A percentile compares a stretch with the other conserved stretches of the same genome.
Conservation (phyloP, 1,284 basidiomycete species). For the Sanguinoderma infundibulare region DNA sequence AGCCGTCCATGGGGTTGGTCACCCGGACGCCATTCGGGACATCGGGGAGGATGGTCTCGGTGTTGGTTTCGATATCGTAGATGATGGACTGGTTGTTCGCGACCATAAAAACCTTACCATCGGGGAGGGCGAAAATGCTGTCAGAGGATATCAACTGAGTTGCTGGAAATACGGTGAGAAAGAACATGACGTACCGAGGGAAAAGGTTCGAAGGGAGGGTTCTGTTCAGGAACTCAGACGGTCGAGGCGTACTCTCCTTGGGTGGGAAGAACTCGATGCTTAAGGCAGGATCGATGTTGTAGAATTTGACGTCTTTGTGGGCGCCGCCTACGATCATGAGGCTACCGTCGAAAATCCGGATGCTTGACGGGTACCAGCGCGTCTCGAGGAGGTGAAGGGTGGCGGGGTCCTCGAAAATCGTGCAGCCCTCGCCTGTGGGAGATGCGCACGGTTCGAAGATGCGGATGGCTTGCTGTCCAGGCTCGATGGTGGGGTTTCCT, state of each 20-base stretch:
- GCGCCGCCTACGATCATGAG: constrained; percentile 48
- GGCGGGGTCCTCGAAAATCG: constrained; percentile 43
- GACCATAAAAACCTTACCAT: constrained; percentile 49
- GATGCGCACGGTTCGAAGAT: constrained; percentile 43
- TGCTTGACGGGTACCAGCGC: constrained; percentile 49
- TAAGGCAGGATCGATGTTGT: constrained; percentile 48
- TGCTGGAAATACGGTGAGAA: not conserved
- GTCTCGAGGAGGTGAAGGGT: constrained; percentile 39
- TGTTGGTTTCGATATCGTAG: constrained; percentile 35
- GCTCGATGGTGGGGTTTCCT: constrained; percentile 43
- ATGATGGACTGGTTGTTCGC: constrained; percentile 46
- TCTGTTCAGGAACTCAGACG: constrained; percentile 48
- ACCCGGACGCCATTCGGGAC: constrained; percentile 52
- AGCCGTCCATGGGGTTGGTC: constrained; percentile 49
- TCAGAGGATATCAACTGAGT: constrained; percentile 4
- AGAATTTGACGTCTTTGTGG: constrained; percentile 40
- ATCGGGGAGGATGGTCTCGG: constrained; percentile 45
- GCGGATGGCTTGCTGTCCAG: constrained; percentile 35
- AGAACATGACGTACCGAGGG: constrained; percentile 25
- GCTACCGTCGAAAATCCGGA: constrained; percentile 46
- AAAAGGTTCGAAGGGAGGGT: constrained; percentile 31
- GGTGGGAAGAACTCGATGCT: constrained; percentile 58
- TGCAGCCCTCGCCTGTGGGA: constrained; percentile 41
- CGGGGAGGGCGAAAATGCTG: constrained; percentile 31
- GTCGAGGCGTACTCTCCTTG: constrained; percentile 51